Base-by-base conservation (phyloP, 2,329 filamentous ascomycete species). In the Botrytis cinerea region DNA sequence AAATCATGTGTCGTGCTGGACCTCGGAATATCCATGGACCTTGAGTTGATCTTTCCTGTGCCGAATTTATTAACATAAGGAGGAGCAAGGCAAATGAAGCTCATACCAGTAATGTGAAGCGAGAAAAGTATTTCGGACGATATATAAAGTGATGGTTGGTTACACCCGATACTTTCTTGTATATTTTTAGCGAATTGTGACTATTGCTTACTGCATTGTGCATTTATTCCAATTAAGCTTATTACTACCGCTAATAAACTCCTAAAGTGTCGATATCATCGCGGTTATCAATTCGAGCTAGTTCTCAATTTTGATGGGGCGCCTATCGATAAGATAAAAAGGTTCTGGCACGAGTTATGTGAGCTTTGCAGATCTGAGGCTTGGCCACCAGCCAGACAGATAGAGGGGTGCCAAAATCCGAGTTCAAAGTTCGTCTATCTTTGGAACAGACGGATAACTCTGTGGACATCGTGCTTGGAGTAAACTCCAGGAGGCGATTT, bases 211-310 rank as follows among this genome's bases (percentile, higher is more conserved):
- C 28, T 71, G 43, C 51, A 28, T 63, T 20, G 40, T 48, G 38
- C 25, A 51, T 12, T 51, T 1, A 48, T 9, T 28, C 28, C 20
- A 32, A 72, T 72, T 67, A 72, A 72, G 70, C 48, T 60, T 72
- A 60, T 72, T 60, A 12, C 14, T 35, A 48, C 51, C 46, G n/a
- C 38, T 28, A 25, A 66, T 6, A 66, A 66, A 22, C n/a, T 38
- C n/a, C 38, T 43, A 16, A 57, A 51, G 4, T 57, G n/a, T 20
- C 9, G 25, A 40, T 54, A 40, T 54, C 32, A 57, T 57, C 10
- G 16, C 25, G n/a, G 14, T n/a, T 43, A 32, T 68, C 35, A 68
- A n/a, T 32, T 22, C 9, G n/a, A 28, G 28, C 25, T 28, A 68
- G 12, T 40, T 16, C 10, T 54, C 22, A 6, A 14, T 2, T 28